Conservation (phyloP, 352 stramenopile genomes). For the Aphanomyces cochlioides region DNA sequence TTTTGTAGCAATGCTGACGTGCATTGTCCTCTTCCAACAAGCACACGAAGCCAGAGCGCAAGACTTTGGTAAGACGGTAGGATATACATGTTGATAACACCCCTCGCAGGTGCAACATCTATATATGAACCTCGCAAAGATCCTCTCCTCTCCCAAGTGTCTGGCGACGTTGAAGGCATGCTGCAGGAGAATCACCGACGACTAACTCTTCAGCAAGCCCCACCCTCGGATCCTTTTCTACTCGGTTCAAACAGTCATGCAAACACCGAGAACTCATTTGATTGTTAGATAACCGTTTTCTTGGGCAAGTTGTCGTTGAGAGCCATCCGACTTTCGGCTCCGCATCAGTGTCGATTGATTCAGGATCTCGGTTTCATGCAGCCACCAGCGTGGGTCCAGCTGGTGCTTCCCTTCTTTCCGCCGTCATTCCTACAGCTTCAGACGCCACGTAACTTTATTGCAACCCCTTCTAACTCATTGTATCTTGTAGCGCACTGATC, state of each 20-base stretch:
- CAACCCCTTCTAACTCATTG: background rate
- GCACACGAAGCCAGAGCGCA: background rate
- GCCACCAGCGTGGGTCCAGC: conserved; percentile 38
- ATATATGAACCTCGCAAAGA: conserved; percentile 8
- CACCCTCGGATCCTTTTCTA: conserved; percentile 22
- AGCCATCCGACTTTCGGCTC: conserved; percentile 57
- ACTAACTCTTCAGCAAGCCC: background rate
- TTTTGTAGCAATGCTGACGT: background rate
- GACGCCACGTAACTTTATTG: conserved; percentile 41
- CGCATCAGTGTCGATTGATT: conserved; percentile 51
- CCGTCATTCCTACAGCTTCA: conserved; percentile 40
- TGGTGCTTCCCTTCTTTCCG: conserved; percentile 41
- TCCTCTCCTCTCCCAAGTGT: background rate
- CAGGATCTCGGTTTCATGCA: conserved; percentile 45
- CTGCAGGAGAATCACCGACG: conserved; percentile 12
- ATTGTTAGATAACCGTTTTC: conserved; percentile 52
- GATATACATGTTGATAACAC: background rate
- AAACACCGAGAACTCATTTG: background rate
- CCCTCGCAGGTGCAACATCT: background rate
- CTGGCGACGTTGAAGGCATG: background rate
- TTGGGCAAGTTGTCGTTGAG: conserved; percentile 49
- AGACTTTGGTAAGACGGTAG: background rate
- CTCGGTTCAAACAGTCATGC: background rate
- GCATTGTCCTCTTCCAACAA: background rate
- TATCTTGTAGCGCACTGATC: conserved; percentile 30